phyloP scores from a whole-genome alignment of 2,329 filamentous ascomycete genomes.

The Pseudogymnoascus sp. region DNA sequence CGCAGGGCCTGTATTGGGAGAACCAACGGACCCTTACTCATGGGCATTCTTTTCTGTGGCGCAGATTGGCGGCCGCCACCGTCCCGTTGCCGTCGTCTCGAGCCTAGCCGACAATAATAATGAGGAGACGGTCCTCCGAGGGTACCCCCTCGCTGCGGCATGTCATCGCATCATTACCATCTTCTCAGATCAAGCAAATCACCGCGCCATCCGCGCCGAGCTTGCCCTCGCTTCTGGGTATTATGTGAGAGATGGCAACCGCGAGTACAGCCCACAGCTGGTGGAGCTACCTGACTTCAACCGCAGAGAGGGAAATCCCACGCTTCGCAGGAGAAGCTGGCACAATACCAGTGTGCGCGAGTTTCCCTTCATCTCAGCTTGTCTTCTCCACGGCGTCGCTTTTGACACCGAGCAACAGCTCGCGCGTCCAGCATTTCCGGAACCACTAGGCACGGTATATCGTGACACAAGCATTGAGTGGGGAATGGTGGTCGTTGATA shows the following conservation, averaged over 20 bases:
- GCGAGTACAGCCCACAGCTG: neutral
- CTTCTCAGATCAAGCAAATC: conserved; percentile 18
- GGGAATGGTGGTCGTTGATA: conserved; percentile 21
- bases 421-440: conserved; percentile 10
- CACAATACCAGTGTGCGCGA: conserved; percentile 14
- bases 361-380: conserved; percentile 19
- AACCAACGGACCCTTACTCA: neutral
- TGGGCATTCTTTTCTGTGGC: neutral
- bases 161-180: conserved; percentile 18
- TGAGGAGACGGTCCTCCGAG: conserved; percentile 14
- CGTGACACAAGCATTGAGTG: conserved; percentile 19
- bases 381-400: conserved; percentile 17
- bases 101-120: neutral
- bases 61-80: neutral
- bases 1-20: neutral
- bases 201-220: neutral
- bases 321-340: conserved; percentile 12
- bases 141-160: conserved; percentile 15
- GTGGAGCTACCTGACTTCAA: neutral
- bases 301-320: neutral
- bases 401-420: conserved; percentile 12
- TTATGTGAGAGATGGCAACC: conserved; percentile 10
- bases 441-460: conserved; percentile 20
- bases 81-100: neutral
- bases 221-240: conserved; percentile 15